These are phyloP conservation scores for Xylaria sp. DNA, from an alignment of 2,329 filamentous ascomycete genomes.

Conservation along the genomic window DNA sequence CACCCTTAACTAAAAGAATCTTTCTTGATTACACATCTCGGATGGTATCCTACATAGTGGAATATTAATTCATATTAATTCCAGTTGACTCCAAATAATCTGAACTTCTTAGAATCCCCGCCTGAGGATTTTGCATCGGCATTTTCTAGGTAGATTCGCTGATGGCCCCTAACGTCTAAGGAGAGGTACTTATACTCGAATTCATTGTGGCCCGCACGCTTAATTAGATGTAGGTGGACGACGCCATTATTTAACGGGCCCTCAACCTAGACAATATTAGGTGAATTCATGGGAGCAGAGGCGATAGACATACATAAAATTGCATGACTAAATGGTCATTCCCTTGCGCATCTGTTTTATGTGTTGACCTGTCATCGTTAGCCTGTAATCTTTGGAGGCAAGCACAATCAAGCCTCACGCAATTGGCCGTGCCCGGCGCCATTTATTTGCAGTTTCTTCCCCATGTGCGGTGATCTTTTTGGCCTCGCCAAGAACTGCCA, in stretches of 20 bases:
- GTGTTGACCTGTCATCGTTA: conserved; percentile 64
- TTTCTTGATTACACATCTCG: not conserved
- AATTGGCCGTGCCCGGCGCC: conserved; percentile 75
- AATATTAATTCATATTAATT: conserved; percentile 53
- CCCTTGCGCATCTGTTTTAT: conserved; percentile 77
- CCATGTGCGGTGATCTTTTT: conserved; percentile 84
- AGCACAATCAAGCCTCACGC: conserved; percentile 56
- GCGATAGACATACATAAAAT: conserved; percentile 73
- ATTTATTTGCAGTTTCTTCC: conserved; percentile 83
- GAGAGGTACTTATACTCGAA: conserved; percentile 84
- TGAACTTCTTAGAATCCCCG: conserved; percentile 58
- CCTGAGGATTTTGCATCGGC: conserved; percentile 57
- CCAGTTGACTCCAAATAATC: conserved; percentile 73
- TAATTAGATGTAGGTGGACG: conserved; percentile 82
- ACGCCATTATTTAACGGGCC: conserved; percentile 79
- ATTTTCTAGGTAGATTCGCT: conserved; percentile 74
- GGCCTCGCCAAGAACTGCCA: conserved; percentile 77
- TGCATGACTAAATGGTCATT: conserved; percentile 85
- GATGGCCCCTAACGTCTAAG: conserved; percentile 79
- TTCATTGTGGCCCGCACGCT: conserved; percentile 70
- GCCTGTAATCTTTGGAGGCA: conserved; percentile 6
- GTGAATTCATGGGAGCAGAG: not conserved
- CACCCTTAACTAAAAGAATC: not conserved
- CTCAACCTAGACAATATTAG: conserved; percentile 68
- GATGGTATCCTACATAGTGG: not conserved